Evolutionary conservation across 1,139 yeast species (phyloP).

Genomic region (Suhomyces taliae): DNA sequence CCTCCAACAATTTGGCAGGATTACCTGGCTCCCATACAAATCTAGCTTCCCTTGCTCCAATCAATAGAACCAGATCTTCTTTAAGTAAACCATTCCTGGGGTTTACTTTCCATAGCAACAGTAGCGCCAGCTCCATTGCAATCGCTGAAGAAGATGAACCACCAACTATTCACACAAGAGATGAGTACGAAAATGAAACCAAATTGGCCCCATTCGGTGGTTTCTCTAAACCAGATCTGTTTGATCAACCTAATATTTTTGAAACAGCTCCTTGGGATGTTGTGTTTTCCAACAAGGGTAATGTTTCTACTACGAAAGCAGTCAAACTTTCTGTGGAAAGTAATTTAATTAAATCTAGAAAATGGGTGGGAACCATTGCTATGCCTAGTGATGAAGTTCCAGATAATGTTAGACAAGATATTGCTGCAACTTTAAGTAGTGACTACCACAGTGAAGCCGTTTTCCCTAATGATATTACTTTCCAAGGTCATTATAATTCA

Average conservation of each 20-base stretch:
- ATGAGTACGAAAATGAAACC: conserved; percentile 28
- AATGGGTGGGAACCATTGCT: conserved; percentile 89
- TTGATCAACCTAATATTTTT: conserved; percentile 55
- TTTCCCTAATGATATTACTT: conserved; percentile 71
- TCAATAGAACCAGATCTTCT: conserved; percentile 18
- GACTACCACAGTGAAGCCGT: conserved; percentile 65
- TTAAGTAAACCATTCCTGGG: conserved; percentile 20
- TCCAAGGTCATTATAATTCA: conserved; percentile 85
- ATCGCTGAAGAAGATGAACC: conserved; percentile 28
- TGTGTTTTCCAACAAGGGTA: conserved; percentile 70
- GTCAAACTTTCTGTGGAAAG: conserved; percentile 60
- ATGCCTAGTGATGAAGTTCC: conserved; percentile 88
- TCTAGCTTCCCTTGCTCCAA: conserved; percentile 11
- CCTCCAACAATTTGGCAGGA: conserved; percentile 29
- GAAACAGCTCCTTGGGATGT: conserved; percentile 77
- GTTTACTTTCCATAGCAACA: conserved; percentile 29
- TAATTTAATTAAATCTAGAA: conserved; percentile 46
- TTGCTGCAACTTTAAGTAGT: conserved; percentile 42
- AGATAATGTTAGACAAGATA: conserved; percentile 48
- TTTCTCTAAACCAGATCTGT: conserved; percentile 56
- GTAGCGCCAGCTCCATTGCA: conserved; percentile 33
- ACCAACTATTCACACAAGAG: conserved; percentile 7
- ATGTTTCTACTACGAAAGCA: conserved; percentile 87
- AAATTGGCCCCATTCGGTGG: conserved; percentile 76
- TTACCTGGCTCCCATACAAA: conserved; percentile 17